phyloP scores from a whole-genome alignment of 495 filamentous ascomycete genomes.

The Penicillium pancosmium region DNA sequence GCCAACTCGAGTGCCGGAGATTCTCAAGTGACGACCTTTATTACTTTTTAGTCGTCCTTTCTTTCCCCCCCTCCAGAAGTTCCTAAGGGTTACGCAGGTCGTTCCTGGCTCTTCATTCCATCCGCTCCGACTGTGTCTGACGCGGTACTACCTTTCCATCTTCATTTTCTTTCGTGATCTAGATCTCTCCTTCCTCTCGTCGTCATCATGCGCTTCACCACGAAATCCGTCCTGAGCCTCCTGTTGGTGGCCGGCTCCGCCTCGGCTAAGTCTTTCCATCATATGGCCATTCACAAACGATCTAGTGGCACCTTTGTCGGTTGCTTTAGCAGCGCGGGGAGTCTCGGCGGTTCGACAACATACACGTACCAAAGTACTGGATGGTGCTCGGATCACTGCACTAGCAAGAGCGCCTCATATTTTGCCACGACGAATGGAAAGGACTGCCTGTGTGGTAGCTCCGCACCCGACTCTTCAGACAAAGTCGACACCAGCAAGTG shows the following conservation, averaged over 20 bases:
- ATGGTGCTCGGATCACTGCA: slow-evolving; percentile 49
- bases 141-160: slow-evolving; percentile 18
- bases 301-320: slow-evolving; percentile 28
- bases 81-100: slow-evolving; percentile 49
- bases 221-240: slow-evolving; percentile 31
- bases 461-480: slow-evolving; percentile 41
- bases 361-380: slow-evolving; percentile 53
- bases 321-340: slow-evolving; percentile 41
- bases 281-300: slow-evolving; percentile 14
- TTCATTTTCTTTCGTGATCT: slow-evolving; percentile 11
- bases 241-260: slow-evolving; percentile 30
- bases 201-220: slow-evolving; percentile 38
- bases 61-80: slow-evolving; percentile 18
- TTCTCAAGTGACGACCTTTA: slow-evolving; percentile 9
- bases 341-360: slow-evolving; percentile 10
- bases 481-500: slow-evolving; percentile 44
- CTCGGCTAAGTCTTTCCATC: slow-evolving; percentile 25
- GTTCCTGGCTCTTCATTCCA: slow-evolving; percentile 41
- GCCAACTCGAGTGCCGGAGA: not conserved
- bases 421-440: slow-evolving; percentile 47
- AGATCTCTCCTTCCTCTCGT: slow-evolving; percentile 2
- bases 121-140: slow-evolving; percentile 29
- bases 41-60: slow-evolving; percentile 1
- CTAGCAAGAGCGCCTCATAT: slow-evolving; percentile 33
- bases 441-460: slow-evolving; percentile 51